Evolutionary conservation across 257 asterid species (phyloP), one percentile per base, ranked within the genome.

Genomic region (Solanum chaucha): DNA sequence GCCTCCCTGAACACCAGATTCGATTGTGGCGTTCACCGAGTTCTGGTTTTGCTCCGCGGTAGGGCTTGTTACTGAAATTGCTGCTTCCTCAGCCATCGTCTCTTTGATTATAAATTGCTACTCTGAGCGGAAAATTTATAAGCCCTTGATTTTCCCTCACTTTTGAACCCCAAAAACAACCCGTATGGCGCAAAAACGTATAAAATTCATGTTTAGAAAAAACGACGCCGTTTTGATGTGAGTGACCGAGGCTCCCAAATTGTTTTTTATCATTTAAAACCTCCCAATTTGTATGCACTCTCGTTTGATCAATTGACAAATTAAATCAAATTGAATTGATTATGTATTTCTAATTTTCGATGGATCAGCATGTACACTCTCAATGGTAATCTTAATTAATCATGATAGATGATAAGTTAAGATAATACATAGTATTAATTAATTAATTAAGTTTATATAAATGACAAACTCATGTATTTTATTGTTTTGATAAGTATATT

Each of bases 21-120:
- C 91, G 70, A 92, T 91, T 3, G 91, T 89, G 3, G 95, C 98
- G 80, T 94, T 94, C 5, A 91, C 95, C 3, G 99, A 93, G 82
- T 93, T 92, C 84, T 90, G 94, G 88, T 87, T 92, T 59, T 72
- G 91, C 38, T 87, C 90, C 32, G 86, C 85, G 38, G 28, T 26
- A 28, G 93, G 72, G 48, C 67, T 91, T 72, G 85, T 89, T 67
- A 82, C 89, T 4, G 94, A 86, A 82, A 83, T 88, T 32, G 93
- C 89, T 61, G 85, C 88, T 65, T 90, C 93, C 48, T 92, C 98
- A 17, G 93, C 99, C 99, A 97, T 96, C 6, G 3, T 17, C 19
- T 46, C 19, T 81, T 81, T 86, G 75, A 35, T 67, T 73, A 77
- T 88, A 32, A 35, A 10, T 26, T 35, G 55, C 85, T 82, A 87